Evolutionary conservation across 495 filamentous ascomycete species (phyloP), one percentile per base, ranked within the genome.

Genomic region (Penicillium lagena): DNA sequence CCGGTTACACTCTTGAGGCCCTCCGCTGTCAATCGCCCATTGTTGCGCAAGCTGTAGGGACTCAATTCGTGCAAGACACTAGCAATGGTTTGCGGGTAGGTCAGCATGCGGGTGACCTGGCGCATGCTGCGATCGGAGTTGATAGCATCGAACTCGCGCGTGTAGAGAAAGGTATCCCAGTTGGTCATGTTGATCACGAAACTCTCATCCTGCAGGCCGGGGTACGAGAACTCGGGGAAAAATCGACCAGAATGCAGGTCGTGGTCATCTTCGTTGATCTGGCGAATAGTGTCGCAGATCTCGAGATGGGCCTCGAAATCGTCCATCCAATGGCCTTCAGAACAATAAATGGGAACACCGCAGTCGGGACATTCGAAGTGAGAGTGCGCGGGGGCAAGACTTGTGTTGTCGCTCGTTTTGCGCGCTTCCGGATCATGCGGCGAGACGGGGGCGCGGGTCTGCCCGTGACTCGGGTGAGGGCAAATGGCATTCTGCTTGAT

Each of bases 211-310:
- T 96, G 91, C 28, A 79, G 76, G 5, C 80, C 86, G 0, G 93
- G 88, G 59, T 95, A 96, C 40, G 88, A 76, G 63, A 96, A 96
- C 62, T 99, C 94, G 22, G 85, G 86, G 65, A 97, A 97, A 65
- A 86, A 86, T 10, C 93, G 80, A 12, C 91, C 91, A 28, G 86
- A 90, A 15, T 84, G 79, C 45, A 99, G 69, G 60, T 99, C 93
- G 61, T 99, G 93, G 58, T 97, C 94, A 56, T 99, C 93, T 68
- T 99, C 93, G 55, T 99, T 99, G 63, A 91, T 88, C 67, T 97
- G 80, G 39, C 83, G 74, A 15, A 99, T 70, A 0, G 82, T 86
- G 55, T 99, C 94, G 63, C 93, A 99, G 29, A 97, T 83, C 59
- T 95, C 78, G 13, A 97, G 64, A 60, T 99, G 93, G 2, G 80